phyloP scores from a whole-genome alignment of 1,284 basidiomycete genomes.

The Trametes versicolor region DNA sequence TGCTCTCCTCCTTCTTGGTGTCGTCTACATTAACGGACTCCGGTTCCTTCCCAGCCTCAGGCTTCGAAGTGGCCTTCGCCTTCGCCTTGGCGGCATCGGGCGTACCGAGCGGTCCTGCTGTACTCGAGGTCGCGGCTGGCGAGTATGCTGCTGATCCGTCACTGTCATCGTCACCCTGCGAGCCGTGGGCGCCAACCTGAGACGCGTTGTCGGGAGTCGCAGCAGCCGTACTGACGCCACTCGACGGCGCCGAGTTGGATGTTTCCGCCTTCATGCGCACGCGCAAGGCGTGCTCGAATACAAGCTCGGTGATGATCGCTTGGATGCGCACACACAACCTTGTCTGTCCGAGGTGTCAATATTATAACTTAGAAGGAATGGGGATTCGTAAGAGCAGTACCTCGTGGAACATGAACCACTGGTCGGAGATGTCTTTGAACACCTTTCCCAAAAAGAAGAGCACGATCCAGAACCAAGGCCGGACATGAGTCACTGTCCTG shows the following conservation, averaged over 20 bases:
- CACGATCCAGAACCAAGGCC: constrained; percentile 70
- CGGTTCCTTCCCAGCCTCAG: neutral
- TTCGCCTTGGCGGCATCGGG: constrained; percentile 25
- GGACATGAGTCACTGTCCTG: constrained; percentile 46
- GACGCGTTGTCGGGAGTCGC: constrained; percentile 43
- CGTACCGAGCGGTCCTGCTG: neutral
- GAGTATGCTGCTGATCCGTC: constrained; percentile 21
- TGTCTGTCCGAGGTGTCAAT: no score
- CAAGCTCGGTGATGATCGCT: constrained; percentile 59
- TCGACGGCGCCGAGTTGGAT: constrained; percentile 4
- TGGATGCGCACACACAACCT: neutral
- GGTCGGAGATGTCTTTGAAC: constrained; percentile 48
- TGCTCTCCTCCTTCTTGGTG: constrained; percentile 42
- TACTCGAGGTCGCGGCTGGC: constrained; percentile 17
- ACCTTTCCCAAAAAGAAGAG: constrained; percentile 69
- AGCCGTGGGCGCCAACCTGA: constrained; percentile 14
- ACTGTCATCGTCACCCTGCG: constrained; percentile 34
- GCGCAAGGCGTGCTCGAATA: constrained; percentile 66
- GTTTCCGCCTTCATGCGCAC: constrained; percentile 57
- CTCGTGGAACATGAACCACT: constrained; percentile 51
- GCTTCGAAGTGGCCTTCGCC: constrained; percentile 28
- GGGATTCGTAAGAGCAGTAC: no score
- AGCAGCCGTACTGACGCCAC: constrained; percentile 30
- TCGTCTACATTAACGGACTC: constrained; percentile 5
- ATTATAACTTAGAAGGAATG: no score